Evolutionary conservation across 345 rosid genomes (phyloP).

Genomic region (Microthlaspi erraticum): DNA sequence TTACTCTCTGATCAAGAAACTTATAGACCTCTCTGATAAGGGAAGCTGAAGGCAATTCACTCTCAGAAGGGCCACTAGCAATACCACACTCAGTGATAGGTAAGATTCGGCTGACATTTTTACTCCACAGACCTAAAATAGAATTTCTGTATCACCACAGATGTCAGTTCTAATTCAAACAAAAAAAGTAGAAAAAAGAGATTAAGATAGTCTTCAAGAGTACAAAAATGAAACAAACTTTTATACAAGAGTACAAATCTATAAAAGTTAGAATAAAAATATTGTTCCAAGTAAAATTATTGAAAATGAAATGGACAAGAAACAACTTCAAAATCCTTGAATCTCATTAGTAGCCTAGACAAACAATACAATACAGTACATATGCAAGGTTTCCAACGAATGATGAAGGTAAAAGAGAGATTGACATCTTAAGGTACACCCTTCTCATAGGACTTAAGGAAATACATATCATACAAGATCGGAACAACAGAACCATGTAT

Average conservation of each 20-base stretch:
- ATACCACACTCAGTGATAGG: slow-evolving; percentile 81
- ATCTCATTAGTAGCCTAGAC: slow-evolving; percentile 30
- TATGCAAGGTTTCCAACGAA: slow-evolving; percentile 10
- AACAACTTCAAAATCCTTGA: slow-evolving; percentile 11
- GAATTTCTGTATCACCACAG: slow-evolving; percentile 66
- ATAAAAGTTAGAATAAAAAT: slow-evolving; percentile 2
- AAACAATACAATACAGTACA: slow-evolving; percentile 22
- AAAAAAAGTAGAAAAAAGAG: not conserved
- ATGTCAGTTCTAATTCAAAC: slow-evolving; percentile 5
- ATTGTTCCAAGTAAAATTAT: slow-evolving; percentile 19
- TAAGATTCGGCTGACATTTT: slow-evolving; percentile 76
- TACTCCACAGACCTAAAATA: slow-evolving; percentile 89
- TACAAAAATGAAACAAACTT: not conserved
- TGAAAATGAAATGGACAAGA: slow-evolving; percentile 8
- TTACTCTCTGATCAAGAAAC: slow-evolving; percentile 96
- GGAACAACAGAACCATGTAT: slow-evolving; percentile 23
- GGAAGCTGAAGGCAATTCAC: slow-evolving; percentile 65
- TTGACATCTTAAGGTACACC: slow-evolving; percentile 19
- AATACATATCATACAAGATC: not conserved
- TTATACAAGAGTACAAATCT: not conserved
- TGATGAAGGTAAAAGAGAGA: slow-evolving; percentile 25
- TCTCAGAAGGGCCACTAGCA: slow-evolving; percentile 54
- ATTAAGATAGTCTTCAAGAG: slow-evolving; percentile 13
- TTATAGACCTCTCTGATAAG: slow-evolving; percentile 77
- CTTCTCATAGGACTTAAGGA: slow-evolving; percentile 22